A percentile compares a stretch with the other conserved stretches of the same genome.
phyloP scores from a whole-genome alignment of 805 yeast genomes.

The Tetrapisispora phaffii region DNA sequence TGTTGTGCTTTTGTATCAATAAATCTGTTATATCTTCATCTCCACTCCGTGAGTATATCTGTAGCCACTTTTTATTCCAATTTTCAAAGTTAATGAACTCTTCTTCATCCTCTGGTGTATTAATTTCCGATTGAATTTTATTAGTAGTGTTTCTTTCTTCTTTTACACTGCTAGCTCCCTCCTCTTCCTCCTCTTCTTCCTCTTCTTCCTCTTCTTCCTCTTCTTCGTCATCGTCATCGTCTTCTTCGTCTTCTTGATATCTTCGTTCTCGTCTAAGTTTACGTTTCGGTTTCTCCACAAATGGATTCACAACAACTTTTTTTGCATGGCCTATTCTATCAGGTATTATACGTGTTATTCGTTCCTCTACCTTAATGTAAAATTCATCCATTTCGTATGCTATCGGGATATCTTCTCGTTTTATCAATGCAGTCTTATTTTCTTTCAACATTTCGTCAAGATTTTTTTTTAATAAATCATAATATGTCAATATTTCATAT shows the following conservation, averaged over 20 bases:
- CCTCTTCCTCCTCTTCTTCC: not conserved
- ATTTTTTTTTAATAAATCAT: constrained; percentile 15
- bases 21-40: not conserved
- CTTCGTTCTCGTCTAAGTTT: too few relatives aligned
- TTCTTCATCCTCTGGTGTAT: not conserved
- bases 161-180: not conserved
- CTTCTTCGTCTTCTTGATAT: not conserved
- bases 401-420: constrained; percentile 21
- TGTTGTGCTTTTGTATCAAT: not conserved
- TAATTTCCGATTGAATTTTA: too few relatives aligned
- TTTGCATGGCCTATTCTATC: constrained; percentile 4
- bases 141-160: not conserved
- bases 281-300: not conserved
- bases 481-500: constrained; percentile 22
- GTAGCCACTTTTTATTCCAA: constrained; percentile 25
- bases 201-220: not conserved
- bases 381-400: constrained; percentile 28
- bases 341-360: constrained; percentile 11
- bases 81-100: constrained; percentile 8
- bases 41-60: constrained; percentile 12
- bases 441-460: constrained; percentile 10
- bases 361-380: constrained; percentile 21
- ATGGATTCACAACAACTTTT: not conserved
- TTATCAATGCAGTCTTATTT: constrained; percentile 11
- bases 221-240: not conserved